Base-by-base conservation (phyloP, 768 basidiomycete species). In the Collybiopsis luxurians region DNA sequence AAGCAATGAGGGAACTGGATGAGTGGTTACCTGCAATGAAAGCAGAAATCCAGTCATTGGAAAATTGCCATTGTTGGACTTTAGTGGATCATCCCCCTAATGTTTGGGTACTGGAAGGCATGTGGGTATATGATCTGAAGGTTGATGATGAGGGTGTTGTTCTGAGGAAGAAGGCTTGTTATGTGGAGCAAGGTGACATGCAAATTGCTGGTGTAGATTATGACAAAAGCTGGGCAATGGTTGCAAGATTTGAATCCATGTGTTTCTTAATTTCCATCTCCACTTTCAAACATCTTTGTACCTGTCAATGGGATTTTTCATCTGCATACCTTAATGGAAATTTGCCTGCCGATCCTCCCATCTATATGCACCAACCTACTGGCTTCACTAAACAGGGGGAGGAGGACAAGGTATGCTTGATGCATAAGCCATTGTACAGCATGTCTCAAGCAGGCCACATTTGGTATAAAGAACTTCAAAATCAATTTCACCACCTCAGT, bases 141-240 rank as follows among this genome's bases (percentile, higher is more conserved):
- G 43, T 56, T 31, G 64, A 73, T 50, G 58, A 55, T 13, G 36
- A 61, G 10, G 71, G 72, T 12, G 54, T 45, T 0, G 50, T 71
- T 26, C 44, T 52, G 3, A 53, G 62, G 4, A 61, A 65, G 59
- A 74, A 75, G 53, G 52, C 52, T 4, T 17, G 45, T 21, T 59
- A 54, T 28, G 64, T 66, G 13, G 68, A 69, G 2, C 63, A 65
- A 28, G 72, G 74, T 0, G 73, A 65, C 60, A 47, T 60, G 1
- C 72, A 74, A 55, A 56, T 63, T 3, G 59, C 62, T 4, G 70
- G 74, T 4, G 42, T 71, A 10, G 70, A 71, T 47, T 72, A 58
- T 19, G 31, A 44, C 12, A 40, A 52, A 15, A 53, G 34, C 23
- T 60, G 40, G 30, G 47, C 59, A 19, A 52, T 55, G 55, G 59